A percentile compares a stretch with the other conserved stretches of the same genome.
phyloP scores from a whole-genome alignment of 2,329 filamentous ascomycete genomes.

The Talaromyces sp. region DNA sequence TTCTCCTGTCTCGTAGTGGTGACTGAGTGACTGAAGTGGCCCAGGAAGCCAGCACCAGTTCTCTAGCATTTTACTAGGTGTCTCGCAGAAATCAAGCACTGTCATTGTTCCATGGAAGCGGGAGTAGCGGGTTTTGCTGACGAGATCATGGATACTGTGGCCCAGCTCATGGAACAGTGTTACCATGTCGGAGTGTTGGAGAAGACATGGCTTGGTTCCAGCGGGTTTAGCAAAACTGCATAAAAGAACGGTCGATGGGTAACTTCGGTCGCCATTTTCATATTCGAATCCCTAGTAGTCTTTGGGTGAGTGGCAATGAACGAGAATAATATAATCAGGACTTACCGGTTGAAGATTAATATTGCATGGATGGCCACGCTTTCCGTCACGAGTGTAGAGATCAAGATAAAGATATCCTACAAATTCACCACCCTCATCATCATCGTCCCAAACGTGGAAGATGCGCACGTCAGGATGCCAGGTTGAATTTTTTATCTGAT shows the following conservation, averaged over 20 bases:
- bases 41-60: conserved; percentile 38
- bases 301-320: neutral
- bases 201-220: neutral
- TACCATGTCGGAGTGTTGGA: neutral
- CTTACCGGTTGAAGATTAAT: conserved; percentile 8
- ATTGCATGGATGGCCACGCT: conserved; percentile 11
- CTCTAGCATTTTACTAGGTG: conserved; percentile 40
- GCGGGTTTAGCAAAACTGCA: neutral
- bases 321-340: neutral
- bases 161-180: neutral
- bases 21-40: neutral
- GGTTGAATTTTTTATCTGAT: neutral
- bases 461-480: conserved; percentile 82
- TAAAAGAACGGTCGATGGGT: neutral
- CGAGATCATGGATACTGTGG: conserved; percentile 33
- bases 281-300: neutral
- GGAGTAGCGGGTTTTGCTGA: conserved; percentile 33
- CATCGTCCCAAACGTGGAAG: conserved; percentile 78
- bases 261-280: neutral
- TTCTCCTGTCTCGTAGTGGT: conserved; percentile 14
- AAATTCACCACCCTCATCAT: conserved; percentile 25
- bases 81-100: conserved; percentile 41
- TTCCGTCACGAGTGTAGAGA: conserved; percentile 2
- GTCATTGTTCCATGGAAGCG: conserved; percentile 27
- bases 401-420: conserved; percentile 12